Percentiles rank a stretch among this genome's conserved stretches.
Evolutionary conservation across 352 stramenopile genomes (phyloP).

Genomic region (Blastocystis sp.): DNA sequence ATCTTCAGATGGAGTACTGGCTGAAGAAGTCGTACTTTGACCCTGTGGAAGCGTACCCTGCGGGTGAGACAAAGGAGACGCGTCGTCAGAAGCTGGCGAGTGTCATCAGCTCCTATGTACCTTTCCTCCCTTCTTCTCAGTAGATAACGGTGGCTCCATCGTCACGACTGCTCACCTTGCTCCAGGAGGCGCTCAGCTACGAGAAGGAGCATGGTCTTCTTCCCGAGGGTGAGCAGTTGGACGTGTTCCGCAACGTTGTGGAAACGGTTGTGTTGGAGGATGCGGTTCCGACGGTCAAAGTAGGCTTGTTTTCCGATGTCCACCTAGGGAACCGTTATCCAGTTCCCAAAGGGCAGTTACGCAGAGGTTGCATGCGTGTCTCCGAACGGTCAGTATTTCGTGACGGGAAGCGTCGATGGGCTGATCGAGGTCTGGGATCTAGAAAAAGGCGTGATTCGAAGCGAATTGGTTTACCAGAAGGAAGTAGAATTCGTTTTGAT

Average conservation of each 20-base stretch:
- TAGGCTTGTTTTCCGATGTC: background rate
- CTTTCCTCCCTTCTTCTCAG: background rate
- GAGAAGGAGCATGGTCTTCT: constrained; percentile 65
- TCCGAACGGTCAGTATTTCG: constrained; percentile 73
- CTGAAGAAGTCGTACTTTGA: constrained; percentile 68
- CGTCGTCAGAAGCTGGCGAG: constrained; percentile 70
- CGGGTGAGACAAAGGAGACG: constrained; percentile 69
- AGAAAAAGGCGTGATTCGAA: constrained; percentile 76
- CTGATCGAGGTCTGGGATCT: constrained; percentile 85
- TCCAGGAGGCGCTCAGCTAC: constrained; percentile 77
- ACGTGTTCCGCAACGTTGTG: constrained; percentile 69
- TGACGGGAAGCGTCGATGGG: constrained; percentile 80
- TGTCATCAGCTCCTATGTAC: constrained; percentile 63
- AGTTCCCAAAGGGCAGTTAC: constrained; percentile 73
- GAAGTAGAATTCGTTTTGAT: background rate
- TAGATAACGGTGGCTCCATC: constrained; percentile 71
- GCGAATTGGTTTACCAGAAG: constrained; percentile 80
- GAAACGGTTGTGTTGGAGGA: background rate
- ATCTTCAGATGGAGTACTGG: constrained; percentile 69
- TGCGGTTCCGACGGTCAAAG: background rate
- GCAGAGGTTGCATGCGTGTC: constrained; percentile 74
- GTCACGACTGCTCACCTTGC: constrained; percentile 72
- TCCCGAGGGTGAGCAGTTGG: constrained; percentile 67
- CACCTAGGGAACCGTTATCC: constrained; percentile 69
- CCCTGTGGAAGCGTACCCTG: constrained; percentile 66